Percentiles rank a stretch among this genome's conserved stretches.
Evolutionary conservation across 306 rosid species (phyloP).

Genomic region (Corylus avellana): DNA sequence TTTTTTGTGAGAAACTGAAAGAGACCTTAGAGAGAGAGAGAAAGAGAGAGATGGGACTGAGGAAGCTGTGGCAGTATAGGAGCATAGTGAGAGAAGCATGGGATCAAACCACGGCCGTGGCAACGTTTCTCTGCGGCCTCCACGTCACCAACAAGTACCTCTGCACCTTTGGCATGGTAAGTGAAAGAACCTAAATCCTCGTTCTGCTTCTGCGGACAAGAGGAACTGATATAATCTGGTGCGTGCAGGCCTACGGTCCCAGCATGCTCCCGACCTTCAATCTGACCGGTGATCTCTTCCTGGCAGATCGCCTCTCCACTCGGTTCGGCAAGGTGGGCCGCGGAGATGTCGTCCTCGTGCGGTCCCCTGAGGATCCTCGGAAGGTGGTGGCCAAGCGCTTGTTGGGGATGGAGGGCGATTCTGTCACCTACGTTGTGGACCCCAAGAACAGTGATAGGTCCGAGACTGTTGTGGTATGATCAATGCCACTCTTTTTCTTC

Average conservation of each 20-base stretch:
- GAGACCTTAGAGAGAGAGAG: background rate
- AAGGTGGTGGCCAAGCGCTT: slow-evolving; percentile 51
- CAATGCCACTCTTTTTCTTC: background rate
- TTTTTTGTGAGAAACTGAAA: background rate
- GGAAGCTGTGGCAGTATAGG: slow-evolving; percentile 14
- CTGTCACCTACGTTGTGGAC: slow-evolving; percentile 49
- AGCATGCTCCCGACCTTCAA: slow-evolving; percentile 81
- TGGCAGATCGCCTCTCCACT: slow-evolving; percentile 57
- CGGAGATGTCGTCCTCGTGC: slow-evolving; percentile 62
- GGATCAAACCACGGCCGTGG: slow-evolving; percentile 6
- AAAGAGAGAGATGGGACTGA: background rate
- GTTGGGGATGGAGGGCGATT: slow-evolving; percentile 76
- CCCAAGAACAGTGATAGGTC: slow-evolving; percentile 45
- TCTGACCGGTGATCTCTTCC: slow-evolving; percentile 14
- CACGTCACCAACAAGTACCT: slow-evolving; percentile 48
- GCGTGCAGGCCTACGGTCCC: slow-evolving; percentile 66
- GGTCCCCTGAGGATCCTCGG: slow-evolving; percentile 53
- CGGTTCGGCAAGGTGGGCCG: slow-evolving; percentile 45
- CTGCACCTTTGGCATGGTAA: slow-evolving; percentile 34
- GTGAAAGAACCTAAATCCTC: slow-evolving; percentile 3
- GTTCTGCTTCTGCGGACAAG: background rate
- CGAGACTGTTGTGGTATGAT: slow-evolving; percentile 64
- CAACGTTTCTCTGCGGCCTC: slow-evolving; percentile 45
- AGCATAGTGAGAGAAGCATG: slow-evolving; percentile 36
- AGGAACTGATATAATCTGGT: slow-evolving; percentile 9